These are phyloP conservation scores for Pyrenophora seminiperda DNA, from an alignment of 2,329 filamentous ascomycete genomes.

Conservation along the genomic window DNA sequence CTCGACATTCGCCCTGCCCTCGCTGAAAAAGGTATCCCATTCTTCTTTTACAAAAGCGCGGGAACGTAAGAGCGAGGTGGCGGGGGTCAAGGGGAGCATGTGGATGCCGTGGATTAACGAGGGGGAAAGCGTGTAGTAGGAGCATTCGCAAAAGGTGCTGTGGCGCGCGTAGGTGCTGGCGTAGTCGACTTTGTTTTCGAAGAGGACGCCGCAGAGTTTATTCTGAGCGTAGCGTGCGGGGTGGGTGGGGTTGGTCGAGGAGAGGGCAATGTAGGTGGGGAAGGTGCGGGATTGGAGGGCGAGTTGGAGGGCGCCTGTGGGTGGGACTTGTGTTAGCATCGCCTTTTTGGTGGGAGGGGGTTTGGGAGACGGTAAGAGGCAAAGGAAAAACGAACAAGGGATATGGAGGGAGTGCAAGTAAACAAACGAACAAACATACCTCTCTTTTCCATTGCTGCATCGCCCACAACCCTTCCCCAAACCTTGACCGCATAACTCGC, in stretches of 20 bases:
- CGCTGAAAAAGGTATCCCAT: conserved; percentile 70
- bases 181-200: conserved; percentile 95
- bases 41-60: conserved; percentile 74
- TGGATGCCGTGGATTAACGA: conserved; percentile 80
- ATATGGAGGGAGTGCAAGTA: too few relatives aligned
- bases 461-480: conserved; percentile 83
- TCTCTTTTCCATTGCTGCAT: conserved; percentile 78
- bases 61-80: conserved; percentile 69
- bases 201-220: conserved; percentile 71
- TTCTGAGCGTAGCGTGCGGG: conserved; percentile 81
- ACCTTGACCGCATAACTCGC: conserved; percentile 87
- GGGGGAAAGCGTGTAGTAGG: conserved; percentile 72
- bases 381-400: too few relatives aligned
- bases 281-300: conserved; percentile 75
- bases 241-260: conserved; percentile 69
- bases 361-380: too few relatives aligned
- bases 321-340: too few relatives aligned
- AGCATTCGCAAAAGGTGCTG: conserved; percentile 50
- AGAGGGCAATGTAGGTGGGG: conserved; percentile 82
- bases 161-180: conserved; percentile 77
- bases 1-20: conserved; percentile 59
- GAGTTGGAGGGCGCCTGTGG: conserved; percentile 76
- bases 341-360: too few relatives aligned
- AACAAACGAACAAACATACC: conserved; percentile 20
- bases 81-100: conserved; percentile 77